These are phyloP conservation scores for Brettanomyces sp. DNA, from an alignment of 805 yeast genomes.

Conservation along the genomic window DNA sequence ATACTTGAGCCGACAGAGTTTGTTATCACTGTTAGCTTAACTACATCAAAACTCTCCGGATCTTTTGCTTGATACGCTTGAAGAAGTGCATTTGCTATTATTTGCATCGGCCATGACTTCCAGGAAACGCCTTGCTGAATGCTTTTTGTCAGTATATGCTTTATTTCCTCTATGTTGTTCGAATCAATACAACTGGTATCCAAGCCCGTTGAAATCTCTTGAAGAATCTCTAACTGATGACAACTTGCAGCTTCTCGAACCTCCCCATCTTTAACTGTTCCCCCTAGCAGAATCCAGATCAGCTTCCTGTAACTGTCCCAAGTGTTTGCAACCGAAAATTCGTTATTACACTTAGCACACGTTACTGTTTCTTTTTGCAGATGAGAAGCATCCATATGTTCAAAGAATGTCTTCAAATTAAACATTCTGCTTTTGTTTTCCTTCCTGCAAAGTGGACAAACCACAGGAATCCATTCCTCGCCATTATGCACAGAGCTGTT, in stretches of 20 bases:
- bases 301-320: not conserved
- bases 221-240: not conserved
- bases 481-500: not conserved
- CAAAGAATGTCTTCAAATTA: not conserved
- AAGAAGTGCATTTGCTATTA: constrained; percentile 7
- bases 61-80: constrained; percentile 1
- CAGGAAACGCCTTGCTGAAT: constrained; percentile 6
- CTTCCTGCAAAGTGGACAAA: constrained; percentile 17
- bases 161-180: not conserved
- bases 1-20: not conserved
- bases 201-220: not conserved
- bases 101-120: constrained; percentile 16
- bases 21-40: constrained; percentile 7
- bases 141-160: not conserved
- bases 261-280: not conserved
- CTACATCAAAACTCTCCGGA: constrained; percentile 6
- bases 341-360: not conserved
- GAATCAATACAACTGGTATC: not conserved
- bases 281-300: not conserved
- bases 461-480: constrained; percentile 23
- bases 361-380: not conserved
- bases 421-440: not conserved
- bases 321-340: not conserved
- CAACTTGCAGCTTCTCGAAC: not conserved
- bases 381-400: not conserved